Conservation (phyloP, 1,284 basidiomycete genomes). For the Trichosporon inkin region DNA sequence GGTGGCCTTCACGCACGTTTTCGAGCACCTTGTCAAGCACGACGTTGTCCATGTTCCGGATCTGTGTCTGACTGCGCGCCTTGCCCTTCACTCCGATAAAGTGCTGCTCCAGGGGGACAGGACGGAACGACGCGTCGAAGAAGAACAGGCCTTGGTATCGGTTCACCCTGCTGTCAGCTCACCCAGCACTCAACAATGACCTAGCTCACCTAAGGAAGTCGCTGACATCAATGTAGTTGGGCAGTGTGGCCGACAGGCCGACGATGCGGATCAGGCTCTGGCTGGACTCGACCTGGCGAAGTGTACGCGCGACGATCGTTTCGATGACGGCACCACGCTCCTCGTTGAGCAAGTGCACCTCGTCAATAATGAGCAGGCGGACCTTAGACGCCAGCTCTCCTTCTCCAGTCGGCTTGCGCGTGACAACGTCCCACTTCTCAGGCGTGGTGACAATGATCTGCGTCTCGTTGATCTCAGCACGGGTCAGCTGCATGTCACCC, state of each 20-base stretch:
- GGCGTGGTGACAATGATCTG: slow-evolving; percentile 99
- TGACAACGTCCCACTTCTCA: slow-evolving; percentile 99
- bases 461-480: slow-evolving; percentile 88
- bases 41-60: slow-evolving; percentile 82
- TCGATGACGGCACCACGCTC: slow-evolving; percentile 98
- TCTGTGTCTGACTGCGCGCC: slow-evolving; percentile 66
- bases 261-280: slow-evolving; percentile 98
- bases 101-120: slow-evolving; percentile 95
- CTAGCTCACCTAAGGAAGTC: slow-evolving; percentile 75
- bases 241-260: slow-evolving; percentile 94
- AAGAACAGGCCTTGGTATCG: slow-evolving; percentile 90
- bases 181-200: too few relatives aligned
- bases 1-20: slow-evolving; percentile 80
- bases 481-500: slow-evolving; percentile 97
- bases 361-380: slow-evolving; percentile 94
- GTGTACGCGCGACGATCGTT: slow-evolving; percentile 92
- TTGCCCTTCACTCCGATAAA: slow-evolving; percentile 97
- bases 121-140: slow-evolving; percentile 96
- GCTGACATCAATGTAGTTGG: slow-evolving; percentile 95
- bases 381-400: slow-evolving; percentile 89
- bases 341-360: slow-evolving; percentile 96
- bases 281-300: slow-evolving; percentile 91
- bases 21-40: slow-evolving; percentile 77
- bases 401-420: slow-evolving; percentile 92
- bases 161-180: slow-evolving; percentile 64